Evolutionary conservation across 2,329 filamentous ascomycete species (phyloP), one percentile per base, ranked within the genome.

Genomic region (Verticillium klebahnii): DNA sequence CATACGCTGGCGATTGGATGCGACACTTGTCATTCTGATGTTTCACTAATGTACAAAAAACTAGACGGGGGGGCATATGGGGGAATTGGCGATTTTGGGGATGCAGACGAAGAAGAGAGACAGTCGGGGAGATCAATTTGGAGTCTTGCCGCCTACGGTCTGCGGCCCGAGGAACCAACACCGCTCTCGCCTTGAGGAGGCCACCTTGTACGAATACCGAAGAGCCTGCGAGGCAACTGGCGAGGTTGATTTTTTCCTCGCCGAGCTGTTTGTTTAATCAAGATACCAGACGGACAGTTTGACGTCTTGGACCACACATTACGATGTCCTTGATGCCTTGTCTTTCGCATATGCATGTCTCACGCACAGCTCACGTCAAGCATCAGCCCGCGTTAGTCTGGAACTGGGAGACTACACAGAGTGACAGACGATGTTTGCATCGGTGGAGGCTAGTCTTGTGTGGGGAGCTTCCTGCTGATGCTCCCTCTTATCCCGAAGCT

Each of bases 11-110:
- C 45, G 45, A 52, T 52, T 52, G 45, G 45, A 52, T 52, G 45
- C 19, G 45, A 52, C 45, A 52, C 45, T 52, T 52, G 45, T 52
- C 45, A 52, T 52, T 52, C 45, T 52, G 45, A 52, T 65, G 63
- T 65, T 62, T 64, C 63, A 65, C 39, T 65, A 65, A 60, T 65
- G 63, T 65, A 65, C 60, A 65, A 65, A 61, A 62, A 62, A 58
- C 61, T 64, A 56, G 62, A 40, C 40, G 25, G 50, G 45, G 45
- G 57, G 56, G 62, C 60, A 64, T 60, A 62, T 64, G 37, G 62
- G 60, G 59, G 60, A 64, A n/a, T 14, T 23, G 45, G 45, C 45
- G 45, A 52, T 52, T 52, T 52, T 15, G 57, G 57, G 61, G n/a
- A 60, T 59, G 64, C 64, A 65, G 58, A 61, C 60, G 60, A 58